These are phyloP conservation scores for Carex arenaria DNA, from an alignment of 202 grass and related monocot genomes.

Conservation along the genomic window DNA sequence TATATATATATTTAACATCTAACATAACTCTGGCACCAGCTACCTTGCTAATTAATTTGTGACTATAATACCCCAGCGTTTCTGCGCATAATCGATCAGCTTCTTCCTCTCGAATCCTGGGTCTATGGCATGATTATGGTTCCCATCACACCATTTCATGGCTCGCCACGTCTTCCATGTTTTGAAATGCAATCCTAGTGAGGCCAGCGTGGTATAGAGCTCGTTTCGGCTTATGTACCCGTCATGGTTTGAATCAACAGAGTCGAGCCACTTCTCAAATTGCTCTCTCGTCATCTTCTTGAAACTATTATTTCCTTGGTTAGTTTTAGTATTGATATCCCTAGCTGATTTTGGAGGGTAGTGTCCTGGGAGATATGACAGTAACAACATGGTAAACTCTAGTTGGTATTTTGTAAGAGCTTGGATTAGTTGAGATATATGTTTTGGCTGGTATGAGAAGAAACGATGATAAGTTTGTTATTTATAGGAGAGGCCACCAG, in stretches of 20 bases:
- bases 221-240: conserved; percentile 13
- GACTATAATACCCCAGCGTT: conserved; percentile 1
- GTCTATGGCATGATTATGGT: not conserved
- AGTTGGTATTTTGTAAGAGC: not conserved
- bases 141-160: not conserved
- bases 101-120: not conserved
- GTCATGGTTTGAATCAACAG: conserved; percentile 15
- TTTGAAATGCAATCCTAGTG: conserved; percentile 2
- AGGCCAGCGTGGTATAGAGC: not conserved
- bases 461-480: not conserved
- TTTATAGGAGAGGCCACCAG: conserved; percentile 6
- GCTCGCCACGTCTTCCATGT: conserved; percentile 7
- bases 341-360: not conserved
- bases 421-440: not conserved
- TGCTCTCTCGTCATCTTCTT: conserved; percentile 22
- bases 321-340: not conserved
- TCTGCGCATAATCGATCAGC: conserved; percentile 14
- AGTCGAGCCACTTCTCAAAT: conserved; percentile 4
- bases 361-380: not conserved
- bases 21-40: not conserved
- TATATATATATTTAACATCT: not conserved
- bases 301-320: not conserved
- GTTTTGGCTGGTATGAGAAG: not conserved
- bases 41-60: not conserved
- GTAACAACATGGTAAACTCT: not conserved